phyloP scores from a whole-genome alignment of 352 stramenopile species.

The Pythium coloratum region DNA sequence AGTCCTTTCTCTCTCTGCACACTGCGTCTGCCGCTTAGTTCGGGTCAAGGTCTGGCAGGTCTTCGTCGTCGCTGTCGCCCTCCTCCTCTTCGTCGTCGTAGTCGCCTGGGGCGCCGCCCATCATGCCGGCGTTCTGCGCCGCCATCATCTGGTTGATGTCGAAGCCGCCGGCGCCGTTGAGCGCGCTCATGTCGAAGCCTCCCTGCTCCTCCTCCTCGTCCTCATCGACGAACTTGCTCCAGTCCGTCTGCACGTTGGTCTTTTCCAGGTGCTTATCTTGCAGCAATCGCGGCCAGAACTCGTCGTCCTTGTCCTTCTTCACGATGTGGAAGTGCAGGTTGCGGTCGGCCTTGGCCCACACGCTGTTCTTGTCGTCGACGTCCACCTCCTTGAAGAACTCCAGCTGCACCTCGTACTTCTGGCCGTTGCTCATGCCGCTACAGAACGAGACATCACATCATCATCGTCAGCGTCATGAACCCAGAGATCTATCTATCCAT shows the following conservation, averaged over 20 bases:
- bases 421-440: slow-evolving; percentile 87
- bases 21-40: slow-evolving; percentile 31
- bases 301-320: slow-evolving; percentile 93
- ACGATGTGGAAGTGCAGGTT: slow-evolving; percentile 96
- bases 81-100: slow-evolving; percentile 69
- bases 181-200: slow-evolving; percentile 86
- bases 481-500: not conserved
- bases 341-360: slow-evolving; percentile 94
- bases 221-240: slow-evolving; percentile 96
- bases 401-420: slow-evolving; percentile 94
- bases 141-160: slow-evolving; percentile 96
- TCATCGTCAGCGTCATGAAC: not conserved
- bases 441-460: slow-evolving; percentile 2
- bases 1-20: slow-evolving; percentile 7
- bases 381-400: slow-evolving; percentile 96
- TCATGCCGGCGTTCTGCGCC: slow-evolving; percentile 79
- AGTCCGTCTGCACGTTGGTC: slow-evolving; percentile 96
- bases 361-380: slow-evolving; percentile 86
- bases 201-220: slow-evolving; percentile 92
- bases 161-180: slow-evolving; percentile 89
- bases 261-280: slow-evolving; percentile 97
- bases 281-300: slow-evolving; percentile 96
- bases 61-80: slow-evolving; percentile 79
- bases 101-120: slow-evolving; percentile 38
- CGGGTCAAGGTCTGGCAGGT: slow-evolving; percentile 83